A percentile compares a stretch with the other conserved stretches of the same genome.
Evolutionary conservation across 257 asterid genomes (phyloP).

Genomic region (Solanum chilense): DNA sequence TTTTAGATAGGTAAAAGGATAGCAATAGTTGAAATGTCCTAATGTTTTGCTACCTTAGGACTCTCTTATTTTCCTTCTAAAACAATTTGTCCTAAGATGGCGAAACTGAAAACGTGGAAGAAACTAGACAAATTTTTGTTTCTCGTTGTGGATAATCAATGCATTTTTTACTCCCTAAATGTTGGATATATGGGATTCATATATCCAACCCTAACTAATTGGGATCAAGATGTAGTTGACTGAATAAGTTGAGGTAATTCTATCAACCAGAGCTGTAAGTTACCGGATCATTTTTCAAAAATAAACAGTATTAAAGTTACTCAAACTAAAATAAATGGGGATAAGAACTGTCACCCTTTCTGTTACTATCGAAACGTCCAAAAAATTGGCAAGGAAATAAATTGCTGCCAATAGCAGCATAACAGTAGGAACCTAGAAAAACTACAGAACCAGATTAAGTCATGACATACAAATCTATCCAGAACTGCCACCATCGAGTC

Average conservation of each 20-base stretch:
- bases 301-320: neutral
- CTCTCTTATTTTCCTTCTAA: neutral
- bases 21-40: neutral
- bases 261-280: neutral
- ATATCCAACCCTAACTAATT: neutral
- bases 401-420: neutral
- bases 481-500: neutral
- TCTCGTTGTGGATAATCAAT: neutral
- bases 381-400: neutral
- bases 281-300: neutral
- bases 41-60: neutral
- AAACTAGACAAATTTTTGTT: neutral
- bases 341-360: neutral
- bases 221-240: neutral
- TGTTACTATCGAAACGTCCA: neutral
- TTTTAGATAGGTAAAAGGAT: neutral
- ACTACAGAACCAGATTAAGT: neutral
- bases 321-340: neutral
- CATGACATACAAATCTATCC: neutral
- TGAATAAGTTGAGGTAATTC: neutral
- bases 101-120: neutral
- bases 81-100: neutral
- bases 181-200: neutral
- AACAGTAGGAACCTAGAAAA: neutral
- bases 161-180: neutral